These are phyloP conservation scores for Ammopiptanthus mongolicus DNA, from an alignment of 306 rosid species.

Conservation along the genomic window DNA sequence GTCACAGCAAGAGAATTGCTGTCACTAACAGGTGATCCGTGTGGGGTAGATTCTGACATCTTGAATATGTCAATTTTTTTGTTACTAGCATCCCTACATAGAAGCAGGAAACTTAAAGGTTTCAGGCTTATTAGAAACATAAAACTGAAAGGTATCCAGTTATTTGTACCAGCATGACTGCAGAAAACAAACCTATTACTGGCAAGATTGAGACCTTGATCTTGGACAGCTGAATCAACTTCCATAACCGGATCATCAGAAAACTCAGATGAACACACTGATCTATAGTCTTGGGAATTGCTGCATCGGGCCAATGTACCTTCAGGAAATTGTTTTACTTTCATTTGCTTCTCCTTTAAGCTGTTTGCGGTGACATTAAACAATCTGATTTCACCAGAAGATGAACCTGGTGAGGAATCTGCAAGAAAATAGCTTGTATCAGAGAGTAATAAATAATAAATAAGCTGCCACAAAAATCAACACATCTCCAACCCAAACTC, in stretches of 20 bases:
- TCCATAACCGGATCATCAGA: conserved; percentile 29
- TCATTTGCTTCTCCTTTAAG: conserved; percentile 29
- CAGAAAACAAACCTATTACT: conserved; percentile 37
- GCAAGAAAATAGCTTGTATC: conserved; percentile 1
- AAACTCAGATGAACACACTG: conserved; percentile 37
- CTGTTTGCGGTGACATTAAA: conserved; percentile 19
- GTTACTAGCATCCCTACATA: conserved; percentile 28
- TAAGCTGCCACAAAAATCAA: not conserved
- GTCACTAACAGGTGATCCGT: conserved; percentile 37
- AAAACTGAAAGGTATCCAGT: not conserved
- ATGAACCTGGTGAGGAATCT: conserved; percentile 41
- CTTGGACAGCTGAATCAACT: conserved; percentile 29
- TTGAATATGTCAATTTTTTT: conserved; percentile 14
- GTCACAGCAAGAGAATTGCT: conserved; percentile 28
- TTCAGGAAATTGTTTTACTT: conserved; percentile 22
- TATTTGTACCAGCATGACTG: not conserved
- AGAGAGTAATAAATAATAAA: not conserved
- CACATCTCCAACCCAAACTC: not conserved
- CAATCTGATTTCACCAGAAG: conserved; percentile 41
- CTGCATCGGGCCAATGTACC: conserved; percentile 34
- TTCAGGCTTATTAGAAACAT: not conserved
- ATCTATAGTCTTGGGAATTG: conserved; percentile 32
- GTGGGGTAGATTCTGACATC: conserved; percentile 26
- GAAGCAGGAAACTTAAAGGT: not conserved
- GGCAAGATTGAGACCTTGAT: conserved; percentile 18